phyloP scores from a whole-genome alignment of 2,329 filamentous ascomycete genomes.

The Aspergillus hiratsukae region DNA sequence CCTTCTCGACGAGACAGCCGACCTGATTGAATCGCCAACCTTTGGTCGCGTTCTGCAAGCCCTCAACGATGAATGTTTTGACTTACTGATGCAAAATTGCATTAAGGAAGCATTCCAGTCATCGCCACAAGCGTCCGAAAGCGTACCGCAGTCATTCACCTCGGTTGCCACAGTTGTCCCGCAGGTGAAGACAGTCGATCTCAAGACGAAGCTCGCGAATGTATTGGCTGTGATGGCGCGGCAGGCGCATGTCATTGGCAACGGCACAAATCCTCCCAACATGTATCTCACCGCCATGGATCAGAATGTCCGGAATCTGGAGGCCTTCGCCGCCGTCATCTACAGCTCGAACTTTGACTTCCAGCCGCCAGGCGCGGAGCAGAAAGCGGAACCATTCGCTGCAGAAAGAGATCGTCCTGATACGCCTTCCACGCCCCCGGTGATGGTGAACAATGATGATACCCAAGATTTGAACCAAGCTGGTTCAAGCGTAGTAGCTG shows the following conservation, averaged over 20 bases:
- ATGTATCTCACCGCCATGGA: conserved; percentile 44
- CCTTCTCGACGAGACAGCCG: conserved; percentile 90
- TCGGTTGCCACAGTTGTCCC: conserved; percentile 41
- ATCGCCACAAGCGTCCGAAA: conserved; percentile 35
- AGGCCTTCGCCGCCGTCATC: conserved; percentile 47
- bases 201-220: conserved; percentile 74
- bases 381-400: conserved; percentile 10
- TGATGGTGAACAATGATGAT: conserved; percentile 18
- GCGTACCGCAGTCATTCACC: conserved; percentile 40
- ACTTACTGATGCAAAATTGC: conserved; percentile 75
- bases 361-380: conserved; percentile 24
- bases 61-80: conserved; percentile 83
- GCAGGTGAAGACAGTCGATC: conserved; percentile 28
- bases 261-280: conserved; percentile 51
- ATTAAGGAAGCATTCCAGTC: conserved; percentile 71
- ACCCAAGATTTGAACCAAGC: conserved; percentile 2
- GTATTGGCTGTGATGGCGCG: conserved; percentile 84
- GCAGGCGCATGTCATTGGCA: conserved; percentile 85
- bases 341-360: conserved; percentile 46
- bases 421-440: conserved; percentile 16
- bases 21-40: conserved; percentile 88
- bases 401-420: conserved; percentile 7
- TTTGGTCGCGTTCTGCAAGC: conserved; percentile 83
- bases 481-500: conserved; percentile 3
- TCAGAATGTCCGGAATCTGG: conserved; percentile 44